These are phyloP conservation scores for Globomyces sp. DNA, from an alignment of 371 early-diverging fungal genomes.

Conservation along the genomic window DNA sequence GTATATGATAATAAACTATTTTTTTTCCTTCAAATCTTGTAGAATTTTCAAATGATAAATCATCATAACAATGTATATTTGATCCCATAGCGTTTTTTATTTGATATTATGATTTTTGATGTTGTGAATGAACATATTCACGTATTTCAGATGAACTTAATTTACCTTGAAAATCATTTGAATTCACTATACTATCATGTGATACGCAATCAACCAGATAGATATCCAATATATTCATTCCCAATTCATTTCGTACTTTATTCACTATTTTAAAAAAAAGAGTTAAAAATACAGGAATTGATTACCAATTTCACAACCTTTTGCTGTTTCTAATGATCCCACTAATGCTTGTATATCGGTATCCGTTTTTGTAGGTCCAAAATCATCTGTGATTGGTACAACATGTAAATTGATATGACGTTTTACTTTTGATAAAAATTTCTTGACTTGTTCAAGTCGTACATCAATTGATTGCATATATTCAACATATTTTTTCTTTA, in stretches of 20 bases:
- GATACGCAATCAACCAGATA: slow-evolving; percentile 14
- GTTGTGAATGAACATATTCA: too few species aligned
- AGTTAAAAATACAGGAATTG: background rate
- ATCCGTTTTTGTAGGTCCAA: slow-evolving; percentile 85
- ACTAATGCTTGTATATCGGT: slow-evolving; percentile 74
- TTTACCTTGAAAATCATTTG: too few species aligned
- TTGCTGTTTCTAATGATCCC: slow-evolving; percentile 82
- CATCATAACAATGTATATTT: too few species aligned
- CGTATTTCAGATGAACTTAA: too few species aligned
- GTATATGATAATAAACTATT: too few species aligned
- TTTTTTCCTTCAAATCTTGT: too few species aligned
- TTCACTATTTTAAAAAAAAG: slow-evolving; percentile 54
- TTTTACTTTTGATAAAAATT: slow-evolving; percentile 60
- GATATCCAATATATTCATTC: slow-evolving; percentile 60
- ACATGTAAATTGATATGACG: slow-evolving; percentile 56
- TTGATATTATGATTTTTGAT: too few species aligned
- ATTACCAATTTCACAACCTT: slow-evolving; percentile 71
- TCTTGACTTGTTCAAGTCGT: slow-evolving; percentile 58
- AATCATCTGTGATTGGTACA: slow-evolving; percentile 76
- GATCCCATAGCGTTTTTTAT: too few species aligned
- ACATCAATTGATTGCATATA: slow-evolving; percentile 67
- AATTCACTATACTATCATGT: too few species aligned
- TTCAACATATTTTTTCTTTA: slow-evolving; percentile 67
- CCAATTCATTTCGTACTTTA: slow-evolving; percentile 50
- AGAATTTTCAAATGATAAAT: too few species aligned